Evolutionary conservation across 2,329 filamentous ascomycete species (phyloP), one percentile per base, ranked within the genome.

Genomic region (Xylaria sp.): DNA sequence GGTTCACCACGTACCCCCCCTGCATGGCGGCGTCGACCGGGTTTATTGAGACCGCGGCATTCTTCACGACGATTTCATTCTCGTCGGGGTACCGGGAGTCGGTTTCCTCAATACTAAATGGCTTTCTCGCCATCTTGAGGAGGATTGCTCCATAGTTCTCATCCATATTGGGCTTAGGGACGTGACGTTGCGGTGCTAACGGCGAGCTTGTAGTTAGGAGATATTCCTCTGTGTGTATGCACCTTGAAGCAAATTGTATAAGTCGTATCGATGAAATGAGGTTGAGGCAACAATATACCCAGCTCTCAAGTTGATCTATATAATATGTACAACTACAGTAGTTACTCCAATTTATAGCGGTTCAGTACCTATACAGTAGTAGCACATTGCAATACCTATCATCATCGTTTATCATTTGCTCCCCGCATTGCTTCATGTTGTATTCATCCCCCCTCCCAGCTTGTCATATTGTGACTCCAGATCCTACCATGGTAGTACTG

Each of bases 1-100:
- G 63, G 30, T 80, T 80, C 65, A 34, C 76, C 78, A 23, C 64
- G 30, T 43, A 75, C 63, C 41, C 62, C 0, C 41, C 46, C 65
- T 80, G 78, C 58, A 77, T 76, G 4, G 66, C 60, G 34, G 62
- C 70, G 66, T 81, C 79, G 23, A 80, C 46, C 69, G 75, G 67
- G 76, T 80, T 81, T 65, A 80, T 73, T 10, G 77, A 78, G 18
- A 80, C 68, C 32, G 77, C 76, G 23, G 60, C 64, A 60, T 76
- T 78, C 46, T 70, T 72, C 46, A 80, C 67, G 25, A 79, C 60
- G 18, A 79, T 68, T 60, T 78, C 70, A 61, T 68, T 41, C 58
- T 70, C 68, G n/a, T 70, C 67, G 2, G 70, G 60, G 28, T 62
- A 70, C 28, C 67, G 67, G 20, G 63, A 28, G 3, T 71, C 70